A percentile compares a stretch with the other conserved stretches of the same genome.
phyloP scores from a whole-genome alignment of 306 rosid species.

The Hippophae gyantsensis region DNA sequence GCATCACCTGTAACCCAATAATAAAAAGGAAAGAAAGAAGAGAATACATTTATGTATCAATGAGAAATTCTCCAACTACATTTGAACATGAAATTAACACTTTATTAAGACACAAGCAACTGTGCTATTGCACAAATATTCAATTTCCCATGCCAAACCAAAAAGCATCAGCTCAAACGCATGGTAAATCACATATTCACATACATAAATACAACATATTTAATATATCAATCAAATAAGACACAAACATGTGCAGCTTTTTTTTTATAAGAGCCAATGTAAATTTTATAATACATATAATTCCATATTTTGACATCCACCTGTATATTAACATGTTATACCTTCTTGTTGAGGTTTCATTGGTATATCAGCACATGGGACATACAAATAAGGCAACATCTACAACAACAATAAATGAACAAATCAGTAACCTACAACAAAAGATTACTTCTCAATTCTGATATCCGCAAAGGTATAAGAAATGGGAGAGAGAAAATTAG shows the following conservation, averaged over 20 bases:
- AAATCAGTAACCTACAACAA: neutral
- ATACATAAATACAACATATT: neutral
- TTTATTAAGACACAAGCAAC: neutral
- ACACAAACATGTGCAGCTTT: neutral
- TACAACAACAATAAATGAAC: slow-evolving; percentile 24
- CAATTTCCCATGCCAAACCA: neutral
- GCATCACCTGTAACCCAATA: slow-evolving; percentile 44
- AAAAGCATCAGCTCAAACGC: neutral
- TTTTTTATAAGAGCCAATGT: neutral
- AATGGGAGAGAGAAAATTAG: no score
- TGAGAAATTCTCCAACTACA: neutral
- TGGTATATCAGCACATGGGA: slow-evolving; percentile 63
- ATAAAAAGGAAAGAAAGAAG: neutral
- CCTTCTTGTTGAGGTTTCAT: slow-evolving; percentile 45
- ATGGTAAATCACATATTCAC: neutral
- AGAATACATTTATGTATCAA: slow-evolving; percentile 8
- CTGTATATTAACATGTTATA: slow-evolving; percentile 18
- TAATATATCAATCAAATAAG: slow-evolving; percentile 13
- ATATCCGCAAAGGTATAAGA: neutral
- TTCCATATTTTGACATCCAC: neutral
- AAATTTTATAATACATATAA: no score
- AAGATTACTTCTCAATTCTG: neutral
- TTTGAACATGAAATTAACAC: neutral
- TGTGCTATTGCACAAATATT: no score
- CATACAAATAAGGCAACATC: slow-evolving; percentile 79